Percentiles rank a stretch among this genome's conserved stretches.
Conservation (phyloP, 345 rosid species). For the Gossypium stocksii region DNA sequence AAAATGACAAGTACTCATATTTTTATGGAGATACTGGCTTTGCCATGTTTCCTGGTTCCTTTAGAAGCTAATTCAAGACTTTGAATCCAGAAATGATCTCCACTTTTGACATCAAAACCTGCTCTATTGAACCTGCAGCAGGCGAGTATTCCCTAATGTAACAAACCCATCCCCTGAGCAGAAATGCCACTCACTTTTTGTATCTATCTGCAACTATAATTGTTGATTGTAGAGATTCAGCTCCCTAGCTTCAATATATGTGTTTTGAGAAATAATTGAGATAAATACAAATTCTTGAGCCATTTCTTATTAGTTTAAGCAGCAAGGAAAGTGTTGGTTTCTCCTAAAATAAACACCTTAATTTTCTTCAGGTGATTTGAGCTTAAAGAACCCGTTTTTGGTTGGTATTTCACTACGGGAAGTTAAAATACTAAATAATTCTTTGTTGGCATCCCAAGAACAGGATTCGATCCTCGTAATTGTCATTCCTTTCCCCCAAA, state of each 20-base stretch:
- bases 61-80: background rate
- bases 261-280: too few relatives aligned
- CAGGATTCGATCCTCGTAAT: too few relatives aligned
- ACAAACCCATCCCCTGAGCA: background rate
- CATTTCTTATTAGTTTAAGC: too few relatives aligned
- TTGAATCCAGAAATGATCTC: background rate
- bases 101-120: background rate
- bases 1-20: background rate
- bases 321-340: too few relatives aligned
- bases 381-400: background rate
- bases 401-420: too few relatives aligned
- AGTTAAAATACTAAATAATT: too few relatives aligned
- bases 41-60: background rate
- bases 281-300: too few relatives aligned
- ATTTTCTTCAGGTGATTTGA: background rate
- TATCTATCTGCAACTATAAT: background rate
- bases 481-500: too few relatives aligned
- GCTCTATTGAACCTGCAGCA: background rate
- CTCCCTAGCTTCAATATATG: too few relatives aligned
- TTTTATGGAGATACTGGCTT: background rate
- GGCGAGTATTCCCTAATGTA: background rate
- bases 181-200: background rate
- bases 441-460: too few relatives aligned
- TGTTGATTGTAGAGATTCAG: too few relatives aligned
- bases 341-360: background rate